These are phyloP conservation scores for Tetrahymena borealis DNA, from an alignment of 73 alveolate genomes.

Conservation along the genomic window DNA sequence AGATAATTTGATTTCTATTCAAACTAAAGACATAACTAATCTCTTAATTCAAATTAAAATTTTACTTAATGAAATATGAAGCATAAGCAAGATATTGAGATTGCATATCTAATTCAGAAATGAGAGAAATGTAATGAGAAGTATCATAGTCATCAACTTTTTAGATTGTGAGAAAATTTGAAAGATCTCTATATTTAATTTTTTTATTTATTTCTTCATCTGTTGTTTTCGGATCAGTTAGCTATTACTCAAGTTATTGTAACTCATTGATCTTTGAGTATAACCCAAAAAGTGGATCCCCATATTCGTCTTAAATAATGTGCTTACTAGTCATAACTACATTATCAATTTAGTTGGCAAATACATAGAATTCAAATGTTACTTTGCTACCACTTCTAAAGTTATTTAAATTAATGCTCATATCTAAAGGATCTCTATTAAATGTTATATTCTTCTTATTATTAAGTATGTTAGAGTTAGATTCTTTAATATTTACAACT, in stretches of 20 bases:
- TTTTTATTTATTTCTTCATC: neutral
- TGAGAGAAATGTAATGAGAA: neutral
- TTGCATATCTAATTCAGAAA: neutral
- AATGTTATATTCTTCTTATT: neutral
- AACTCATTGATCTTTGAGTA: too few species aligned
- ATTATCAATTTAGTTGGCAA: neutral
- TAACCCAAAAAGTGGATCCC: too few species aligned
- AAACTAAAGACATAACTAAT: neutral
- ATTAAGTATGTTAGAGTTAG: neutral
- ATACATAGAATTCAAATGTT: neutral
- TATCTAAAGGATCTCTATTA: neutral
- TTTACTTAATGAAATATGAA: neutral
- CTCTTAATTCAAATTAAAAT: neutral
- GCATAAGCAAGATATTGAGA: neutral
- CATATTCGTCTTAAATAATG: too few species aligned
- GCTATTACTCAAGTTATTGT: too few species aligned
- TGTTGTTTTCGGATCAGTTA: too few species aligned
- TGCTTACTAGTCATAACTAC: too few species aligned
- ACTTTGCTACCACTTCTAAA: neutral
- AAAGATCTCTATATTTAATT: neutral
- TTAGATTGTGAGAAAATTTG: neutral
- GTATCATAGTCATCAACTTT: neutral
- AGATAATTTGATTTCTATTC: neutral
- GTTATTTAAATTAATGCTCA: neutral
- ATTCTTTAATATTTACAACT: neutral